phyloP scores from a whole-genome alignment of 352 stramenopile species.

The Phytophthora pisi region DNA sequence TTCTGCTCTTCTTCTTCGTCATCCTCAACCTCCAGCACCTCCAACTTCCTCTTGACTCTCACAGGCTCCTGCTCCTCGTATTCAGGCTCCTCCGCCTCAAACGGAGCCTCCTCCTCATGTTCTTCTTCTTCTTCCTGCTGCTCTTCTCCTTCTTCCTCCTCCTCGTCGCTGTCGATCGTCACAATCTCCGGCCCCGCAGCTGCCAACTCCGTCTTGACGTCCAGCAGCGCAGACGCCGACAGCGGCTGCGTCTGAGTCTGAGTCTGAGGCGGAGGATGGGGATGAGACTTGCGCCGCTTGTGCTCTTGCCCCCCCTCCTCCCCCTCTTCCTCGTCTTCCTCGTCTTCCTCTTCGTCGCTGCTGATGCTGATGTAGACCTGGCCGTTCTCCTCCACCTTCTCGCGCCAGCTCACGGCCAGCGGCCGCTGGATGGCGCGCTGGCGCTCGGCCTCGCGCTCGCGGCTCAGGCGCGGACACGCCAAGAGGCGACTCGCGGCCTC shows the following conservation, averaged over 20 bases:
- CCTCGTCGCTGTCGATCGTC: slow-evolving; percentile 36
- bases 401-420: slow-evolving; percentile 78
- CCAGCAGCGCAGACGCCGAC: not conserved
- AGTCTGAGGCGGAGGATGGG: no score
- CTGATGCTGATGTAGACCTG: slow-evolving; percentile 66
- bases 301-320: no score
- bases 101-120: slow-evolving; percentile 26
- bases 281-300: no score
- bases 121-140: slow-evolving; percentile 32
- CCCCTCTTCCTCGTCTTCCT: slow-evolving; percentile 11
- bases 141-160: slow-evolving; percentile 16
- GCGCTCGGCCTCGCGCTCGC: slow-evolving; percentile 61
- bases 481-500: slow-evolving; percentile 40
- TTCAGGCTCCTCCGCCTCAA: no score
- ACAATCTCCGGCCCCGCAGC: slow-evolving; percentile 27
- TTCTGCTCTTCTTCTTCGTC: slow-evolving; percentile 37
- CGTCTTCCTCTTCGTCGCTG: slow-evolving; percentile 36
- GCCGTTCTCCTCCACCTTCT: slow-evolving; percentile 53
- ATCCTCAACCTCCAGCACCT: slow-evolving; percentile 15
- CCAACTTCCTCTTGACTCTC: slow-evolving; percentile 34
- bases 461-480: slow-evolving; percentile 41
- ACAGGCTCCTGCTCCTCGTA: slow-evolving; percentile 5
- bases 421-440: slow-evolving; percentile 81
- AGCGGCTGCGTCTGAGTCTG: not conserved
- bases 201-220: slow-evolving; percentile 12